phyloP scores from a whole-genome alignment of 176 grass and related monocot species.

The Melocanna baccifera region DNA sequence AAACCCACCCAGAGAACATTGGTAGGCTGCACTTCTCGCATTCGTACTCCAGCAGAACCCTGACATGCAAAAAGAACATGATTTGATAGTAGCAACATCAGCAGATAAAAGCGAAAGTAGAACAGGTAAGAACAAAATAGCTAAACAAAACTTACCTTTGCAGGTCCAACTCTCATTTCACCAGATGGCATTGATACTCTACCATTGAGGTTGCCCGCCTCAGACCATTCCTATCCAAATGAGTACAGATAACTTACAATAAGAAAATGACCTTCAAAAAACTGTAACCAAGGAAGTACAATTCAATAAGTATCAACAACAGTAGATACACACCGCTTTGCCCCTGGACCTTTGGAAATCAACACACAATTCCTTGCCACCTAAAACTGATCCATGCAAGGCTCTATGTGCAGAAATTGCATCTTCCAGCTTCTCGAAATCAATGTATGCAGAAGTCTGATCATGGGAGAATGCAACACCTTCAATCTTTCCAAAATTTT shows the following conservation, averaged over 20 bases:
- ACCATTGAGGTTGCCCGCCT: constrained; percentile 26
- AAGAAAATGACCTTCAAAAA: not conserved
- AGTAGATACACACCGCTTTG: constrained; percentile 53
- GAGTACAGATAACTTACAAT: constrained; percentile 9
- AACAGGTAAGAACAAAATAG: not conserved
- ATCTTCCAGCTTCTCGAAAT: constrained; percentile 75
- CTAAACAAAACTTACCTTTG: constrained; percentile 30
- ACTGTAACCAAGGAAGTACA: not conserved
- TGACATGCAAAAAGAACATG: constrained; percentile 33
- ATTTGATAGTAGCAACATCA: constrained; percentile 12
- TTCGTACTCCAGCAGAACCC: constrained; percentile 39
- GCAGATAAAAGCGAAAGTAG: not conserved
- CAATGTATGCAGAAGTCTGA: constrained; percentile 64
- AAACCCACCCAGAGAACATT: constrained; percentile 95
- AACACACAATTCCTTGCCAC: constrained; percentile 77
- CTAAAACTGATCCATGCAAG: constrained; percentile 68
- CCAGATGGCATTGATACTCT: constrained; percentile 34
- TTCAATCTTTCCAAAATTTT: constrained; percentile 75
- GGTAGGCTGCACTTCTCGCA: constrained; percentile 52
- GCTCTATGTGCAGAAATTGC: constrained; percentile 85
- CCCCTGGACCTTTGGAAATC: constrained; percentile 83
- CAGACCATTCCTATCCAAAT: constrained; percentile 57
- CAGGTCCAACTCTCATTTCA: constrained; percentile 47
- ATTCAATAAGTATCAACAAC: not conserved
- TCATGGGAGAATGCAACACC: constrained; percentile 59